phyloP scores from a whole-genome alignment of 2,329 filamentous ascomycete genomes.

The Neopestalotiopsis sp. region DNA sequence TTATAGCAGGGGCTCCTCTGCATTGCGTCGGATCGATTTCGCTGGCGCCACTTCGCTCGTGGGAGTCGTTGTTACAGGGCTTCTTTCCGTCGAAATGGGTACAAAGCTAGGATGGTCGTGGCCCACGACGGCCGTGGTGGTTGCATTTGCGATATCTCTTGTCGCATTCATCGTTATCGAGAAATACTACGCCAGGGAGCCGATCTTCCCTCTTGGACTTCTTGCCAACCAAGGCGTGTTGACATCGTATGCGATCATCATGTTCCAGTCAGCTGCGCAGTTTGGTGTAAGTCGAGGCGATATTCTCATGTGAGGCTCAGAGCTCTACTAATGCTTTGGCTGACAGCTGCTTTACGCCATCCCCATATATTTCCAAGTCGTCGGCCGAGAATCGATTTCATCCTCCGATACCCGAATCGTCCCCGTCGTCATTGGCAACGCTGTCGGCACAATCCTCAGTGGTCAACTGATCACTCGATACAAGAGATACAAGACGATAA shows the following conservation, averaged over 20 bases:
- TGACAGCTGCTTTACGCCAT: not conserved
- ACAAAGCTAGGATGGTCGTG: not conserved
- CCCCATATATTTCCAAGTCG: slow-evolving; percentile 2
- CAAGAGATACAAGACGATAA: not conserved
- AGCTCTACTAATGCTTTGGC: not conserved
- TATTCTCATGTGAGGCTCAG: too few relatives aligned
- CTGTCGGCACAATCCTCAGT: not conserved
- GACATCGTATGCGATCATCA: not conserved
- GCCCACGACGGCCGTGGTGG: not conserved
- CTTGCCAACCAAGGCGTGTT: not conserved
- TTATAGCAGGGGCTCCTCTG: not conserved
- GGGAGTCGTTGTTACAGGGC: not conserved
- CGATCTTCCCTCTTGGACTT: not conserved
- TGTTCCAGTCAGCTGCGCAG: not conserved
- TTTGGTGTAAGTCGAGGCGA: not conserved
- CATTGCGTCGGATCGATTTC: not conserved
- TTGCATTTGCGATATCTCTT: not conserved
- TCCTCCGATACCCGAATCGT: not conserved
- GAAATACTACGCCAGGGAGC: not conserved
- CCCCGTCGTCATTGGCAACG: not conserved
- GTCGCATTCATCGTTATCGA: not conserved
- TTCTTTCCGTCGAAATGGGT: not conserved
- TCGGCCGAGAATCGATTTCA: not conserved
- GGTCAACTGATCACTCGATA: not conserved
- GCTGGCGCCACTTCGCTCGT: not conserved